Conservation (phyloP, 2,329 filamentous ascomycete genomes). For the Pseudogymnoascus sp. region DNA sequence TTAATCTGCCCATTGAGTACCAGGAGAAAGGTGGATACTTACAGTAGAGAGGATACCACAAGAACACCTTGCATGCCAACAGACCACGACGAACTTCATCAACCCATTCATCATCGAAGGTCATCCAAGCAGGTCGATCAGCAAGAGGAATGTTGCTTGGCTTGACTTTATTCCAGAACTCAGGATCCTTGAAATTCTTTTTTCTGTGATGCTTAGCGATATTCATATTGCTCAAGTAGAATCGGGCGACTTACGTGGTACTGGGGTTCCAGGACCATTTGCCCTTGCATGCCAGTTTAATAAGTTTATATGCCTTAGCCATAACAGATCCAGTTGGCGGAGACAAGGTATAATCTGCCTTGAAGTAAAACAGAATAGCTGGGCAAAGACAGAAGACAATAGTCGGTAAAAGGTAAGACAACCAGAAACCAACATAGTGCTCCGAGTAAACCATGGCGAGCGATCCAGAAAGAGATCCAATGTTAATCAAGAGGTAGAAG, state of each 20-base stretch:
- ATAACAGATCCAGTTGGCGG: constrained; percentile 67
- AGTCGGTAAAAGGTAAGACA: constrained; percentile 61
- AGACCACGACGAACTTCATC: constrained; percentile 67
- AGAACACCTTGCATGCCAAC: constrained; percentile 61
- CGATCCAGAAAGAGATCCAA: constrained; percentile 51
- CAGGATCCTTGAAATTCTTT: constrained; percentile 41
- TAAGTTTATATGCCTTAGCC: constrained; percentile 56
- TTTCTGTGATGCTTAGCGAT: background rate
- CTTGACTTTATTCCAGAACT: constrained; percentile 61
- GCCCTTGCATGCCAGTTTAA: constrained; percentile 52
- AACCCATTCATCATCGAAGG: constrained; percentile 75
- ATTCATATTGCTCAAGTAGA: background rate
- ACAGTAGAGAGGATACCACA: constrained; percentile 41
- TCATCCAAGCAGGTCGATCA: constrained; percentile 63
- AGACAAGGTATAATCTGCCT: constrained; percentile 50
- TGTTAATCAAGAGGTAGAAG: constrained; percentile 65
- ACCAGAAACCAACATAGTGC: constrained; percentile 69
- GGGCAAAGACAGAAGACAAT: constrained; percentile 55
- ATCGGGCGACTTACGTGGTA: constrained; percentile 15
- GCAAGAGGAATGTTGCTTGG: constrained; percentile 51
- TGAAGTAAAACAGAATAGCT: constrained; percentile 49
- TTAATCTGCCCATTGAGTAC: constrained; percentile 49
- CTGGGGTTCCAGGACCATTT: constrained; percentile 55
- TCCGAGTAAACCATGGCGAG: constrained; percentile 66
- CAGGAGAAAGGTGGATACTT: constrained; percentile 9